These are phyloP conservation scores for Borovskyia barvae DNA, from an alignment of 208 protist species.

Conservation along the genomic window DNA sequence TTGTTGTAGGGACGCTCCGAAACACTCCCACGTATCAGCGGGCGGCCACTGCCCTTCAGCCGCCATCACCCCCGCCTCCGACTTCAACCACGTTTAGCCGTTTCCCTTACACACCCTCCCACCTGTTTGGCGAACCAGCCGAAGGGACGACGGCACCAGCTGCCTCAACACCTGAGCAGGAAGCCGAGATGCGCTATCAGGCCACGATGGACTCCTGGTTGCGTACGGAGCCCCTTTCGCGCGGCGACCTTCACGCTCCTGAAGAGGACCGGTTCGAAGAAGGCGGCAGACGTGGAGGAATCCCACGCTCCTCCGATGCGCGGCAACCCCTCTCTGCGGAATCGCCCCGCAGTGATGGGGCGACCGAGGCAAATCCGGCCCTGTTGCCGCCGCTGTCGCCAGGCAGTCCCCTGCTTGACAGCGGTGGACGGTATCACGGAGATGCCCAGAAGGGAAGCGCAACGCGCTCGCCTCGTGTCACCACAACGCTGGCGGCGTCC, in stretches of 20 bases:
- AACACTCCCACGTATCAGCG: too few relatives aligned
- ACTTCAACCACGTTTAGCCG: too few relatives aligned
- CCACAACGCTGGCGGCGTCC: conserved; percentile 7
- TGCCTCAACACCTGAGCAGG: not conserved
- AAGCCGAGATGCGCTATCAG: conserved; percentile 13
- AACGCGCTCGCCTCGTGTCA: conserved; percentile 10
- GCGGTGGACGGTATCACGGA: too few relatives aligned
- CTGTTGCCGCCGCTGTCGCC: not conserved
- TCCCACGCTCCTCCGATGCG: too few relatives aligned
- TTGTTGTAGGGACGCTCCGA: too few relatives aligned
- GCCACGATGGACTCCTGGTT: conserved; percentile 27
- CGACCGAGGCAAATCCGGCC: not conserved
- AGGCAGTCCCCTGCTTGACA: not conserved
- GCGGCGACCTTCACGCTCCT: not conserved
- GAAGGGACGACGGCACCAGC: not conserved
- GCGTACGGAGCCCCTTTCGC: not conserved
- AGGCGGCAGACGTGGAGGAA: too few relatives aligned
- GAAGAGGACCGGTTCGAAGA: too few relatives aligned
- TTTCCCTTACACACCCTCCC: too few relatives aligned
- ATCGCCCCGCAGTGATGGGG: not conserved
- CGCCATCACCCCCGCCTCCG: conserved; percentile 6
- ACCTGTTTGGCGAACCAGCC: too few relatives aligned
- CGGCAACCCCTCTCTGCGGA: too few relatives aligned
- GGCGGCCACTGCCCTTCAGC: not conserved
- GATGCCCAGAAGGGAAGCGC: too few relatives aligned